Conservation (phyloP, 345 rosid genomes). For the Barbarea vulgaris region DNA sequence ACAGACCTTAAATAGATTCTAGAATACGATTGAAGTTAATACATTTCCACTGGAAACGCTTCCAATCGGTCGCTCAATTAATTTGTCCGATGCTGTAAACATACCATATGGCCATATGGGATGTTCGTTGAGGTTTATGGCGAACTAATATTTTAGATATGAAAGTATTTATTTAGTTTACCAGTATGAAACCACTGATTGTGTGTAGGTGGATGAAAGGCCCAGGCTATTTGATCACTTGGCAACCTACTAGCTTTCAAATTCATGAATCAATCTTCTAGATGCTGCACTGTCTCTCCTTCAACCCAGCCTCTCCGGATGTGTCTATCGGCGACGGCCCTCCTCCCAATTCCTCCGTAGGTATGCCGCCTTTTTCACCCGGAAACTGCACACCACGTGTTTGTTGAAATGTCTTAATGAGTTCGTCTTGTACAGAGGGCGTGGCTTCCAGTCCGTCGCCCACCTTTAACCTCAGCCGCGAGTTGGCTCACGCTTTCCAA, state of each 20-base stretch:
- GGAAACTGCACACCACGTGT: constrained; percentile 38
- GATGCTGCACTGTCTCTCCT: constrained; percentile 55
- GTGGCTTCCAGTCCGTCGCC: constrained; percentile 46
- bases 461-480: constrained; percentile 50
- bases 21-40: no score
- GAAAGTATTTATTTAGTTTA: not conserved
- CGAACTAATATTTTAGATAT: not conserved
- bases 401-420: constrained; percentile 52
- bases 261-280: constrained; percentile 16
- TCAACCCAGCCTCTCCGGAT: constrained; percentile 49
- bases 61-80: no score
- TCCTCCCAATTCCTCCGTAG: constrained; percentile 39
- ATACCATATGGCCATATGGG: no score
- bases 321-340: constrained; percentile 31
- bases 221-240: not conserved
- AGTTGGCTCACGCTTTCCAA: constrained; percentile 56
- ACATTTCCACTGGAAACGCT: no score
- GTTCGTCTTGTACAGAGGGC: constrained; percentile 42
- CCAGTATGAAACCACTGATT: not conserved
- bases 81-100: no score
- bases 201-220: not conserved
- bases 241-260: not conserved
- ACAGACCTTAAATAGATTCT: no score
- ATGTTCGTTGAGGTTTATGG: no score
- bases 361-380: constrained; percentile 10